Conservation (phyloP, 2,329 filamentous ascomycete species). For the Fusarium sp. region DNA sequence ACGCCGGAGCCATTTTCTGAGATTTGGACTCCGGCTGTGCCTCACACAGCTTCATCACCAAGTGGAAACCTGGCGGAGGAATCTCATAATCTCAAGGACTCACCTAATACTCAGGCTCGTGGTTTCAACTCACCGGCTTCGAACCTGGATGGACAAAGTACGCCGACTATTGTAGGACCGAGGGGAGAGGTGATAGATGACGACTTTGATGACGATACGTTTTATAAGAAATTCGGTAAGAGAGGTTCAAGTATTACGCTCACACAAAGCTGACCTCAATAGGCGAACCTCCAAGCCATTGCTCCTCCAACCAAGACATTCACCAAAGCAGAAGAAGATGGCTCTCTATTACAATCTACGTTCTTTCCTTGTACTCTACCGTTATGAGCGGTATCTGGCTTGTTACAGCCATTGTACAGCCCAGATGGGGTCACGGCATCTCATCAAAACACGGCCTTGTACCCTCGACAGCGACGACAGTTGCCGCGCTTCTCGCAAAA, state of each 20-base stretch:
- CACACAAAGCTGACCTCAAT: conserved; percentile 11
- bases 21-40: conserved; percentile 39
- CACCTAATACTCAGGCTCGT: conserved; percentile 11
- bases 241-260: neutral
- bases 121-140: conserved; percentile 6
- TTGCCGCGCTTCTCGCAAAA: conserved; percentile 76
- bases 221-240: conserved; percentile 47
- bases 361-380: conserved; percentile 68
- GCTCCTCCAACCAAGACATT: conserved; percentile 47
- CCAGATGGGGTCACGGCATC: conserved; percentile 67
- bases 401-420: conserved; percentile 66
- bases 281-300: conserved; percentile 46
- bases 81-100: conserved; percentile 2
- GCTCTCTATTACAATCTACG: conserved; percentile 58
- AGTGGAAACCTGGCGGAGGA: neutral
- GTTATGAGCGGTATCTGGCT: conserved; percentile 72
- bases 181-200: conserved; percentile 32
- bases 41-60: conserved; percentile 12
- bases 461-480: conserved; percentile 69
- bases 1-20: conserved; percentile 32
- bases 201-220: conserved; percentile 44
- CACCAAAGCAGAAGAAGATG: conserved; percentile 51
- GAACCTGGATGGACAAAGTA: neutral
- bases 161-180: conserved; percentile 24
- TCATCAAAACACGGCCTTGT: conserved; percentile 60